Base-by-base conservation (phyloP, 2,329 filamentous ascomycete genomes). In the Hypomyces rosellus region DNA sequence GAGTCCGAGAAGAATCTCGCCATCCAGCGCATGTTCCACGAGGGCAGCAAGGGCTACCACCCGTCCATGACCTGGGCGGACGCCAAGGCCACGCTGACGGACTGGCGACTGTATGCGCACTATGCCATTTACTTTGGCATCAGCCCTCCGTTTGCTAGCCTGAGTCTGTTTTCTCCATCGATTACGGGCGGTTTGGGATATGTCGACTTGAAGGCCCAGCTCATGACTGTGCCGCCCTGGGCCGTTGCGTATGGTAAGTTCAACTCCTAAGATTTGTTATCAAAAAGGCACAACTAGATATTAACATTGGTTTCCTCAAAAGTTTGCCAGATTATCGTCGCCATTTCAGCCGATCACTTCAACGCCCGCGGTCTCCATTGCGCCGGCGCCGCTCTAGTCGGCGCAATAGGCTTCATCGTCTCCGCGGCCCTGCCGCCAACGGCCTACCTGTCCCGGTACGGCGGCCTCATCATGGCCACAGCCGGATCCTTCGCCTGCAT, bases 401-500 rank as follows among this genome's bases (percentile, higher is more conserved):
- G 74, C 3, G 74, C 69, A 4, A 57, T 69, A 15, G 74, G 73
- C 4, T 75, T 88, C 63, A 72, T 86, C 25, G 75, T 76, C 0
- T 86, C 84, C 0, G 85, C 82, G 1, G 68, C 81, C 2, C 72
- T 88, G 2, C 82, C 85, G 0, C 66, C 81, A 0, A 70, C 79
- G 39, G 73, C 78, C 3, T 88, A 84, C 59, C 57, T 71, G 9
- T 61, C 66, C 14, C 80, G 85, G n/a, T 88, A 88, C 61, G 84
- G 81, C 34, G 85, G 82, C 54, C 74, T 89, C 9, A 85, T 88
- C 33, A 71, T 89, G 37, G 84, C 83, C 0, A 74, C 81, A 1
- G 77, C 79, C 2, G 85, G 86, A 1, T 74, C 84, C 0, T 89
- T 89, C 54, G 76, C 82, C 1, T 84, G 80, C 56, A 85, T 88